These are phyloP conservation scores for Arctium minus DNA, from an alignment of 129 eudicot genomes.

Conservation along the genomic window DNA sequence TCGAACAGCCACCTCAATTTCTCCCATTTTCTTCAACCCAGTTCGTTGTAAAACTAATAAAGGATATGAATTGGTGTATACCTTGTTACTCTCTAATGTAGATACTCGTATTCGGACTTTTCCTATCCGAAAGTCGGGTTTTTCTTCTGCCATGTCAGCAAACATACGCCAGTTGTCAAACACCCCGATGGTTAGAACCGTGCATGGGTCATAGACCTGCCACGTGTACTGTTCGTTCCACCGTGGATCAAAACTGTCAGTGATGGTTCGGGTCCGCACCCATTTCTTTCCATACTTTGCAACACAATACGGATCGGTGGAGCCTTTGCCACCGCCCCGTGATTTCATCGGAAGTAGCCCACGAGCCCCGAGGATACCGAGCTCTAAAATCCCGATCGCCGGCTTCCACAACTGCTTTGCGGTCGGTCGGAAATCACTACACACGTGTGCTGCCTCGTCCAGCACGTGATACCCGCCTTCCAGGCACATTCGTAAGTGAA, in stretches of 20 bases:
- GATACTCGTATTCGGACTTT: conserved; percentile 89
- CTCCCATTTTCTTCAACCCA: conserved; percentile 97
- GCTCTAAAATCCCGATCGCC: conserved; percentile 77
- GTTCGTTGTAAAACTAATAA: conserved; percentile 63
- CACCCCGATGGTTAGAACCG: conserved; percentile 88
- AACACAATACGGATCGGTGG: conserved; percentile 96
- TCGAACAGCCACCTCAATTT: conserved; percentile 86
- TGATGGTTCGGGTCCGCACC: conserved; percentile 90
- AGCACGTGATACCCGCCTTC: conserved; percentile 99
- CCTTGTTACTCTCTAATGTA: conserved; percentile 86
- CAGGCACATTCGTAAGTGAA: conserved; percentile 72
- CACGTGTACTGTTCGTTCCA: conserved; percentile 99
- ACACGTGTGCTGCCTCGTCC: conserved; percentile 97
- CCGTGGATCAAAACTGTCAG: conserved; percentile 82
- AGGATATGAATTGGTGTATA: conserved; percentile 86
- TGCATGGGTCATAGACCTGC: conserved; percentile 98
- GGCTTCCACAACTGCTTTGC: conserved; percentile 96
- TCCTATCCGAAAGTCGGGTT: conserved; percentile 79
- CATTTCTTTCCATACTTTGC: conserved; percentile 98
- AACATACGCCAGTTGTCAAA: conserved; percentile 97
- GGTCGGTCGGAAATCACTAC: conserved; percentile 90
- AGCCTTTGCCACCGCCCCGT: conserved; percentile 75
- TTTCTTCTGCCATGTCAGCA: conserved; percentile 66
- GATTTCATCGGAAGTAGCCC: conserved; percentile 92
- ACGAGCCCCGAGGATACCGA: conserved; percentile 87